Conservation (phyloP, 768 basidiomycete genomes). For the Paxillus involutus region DNA sequence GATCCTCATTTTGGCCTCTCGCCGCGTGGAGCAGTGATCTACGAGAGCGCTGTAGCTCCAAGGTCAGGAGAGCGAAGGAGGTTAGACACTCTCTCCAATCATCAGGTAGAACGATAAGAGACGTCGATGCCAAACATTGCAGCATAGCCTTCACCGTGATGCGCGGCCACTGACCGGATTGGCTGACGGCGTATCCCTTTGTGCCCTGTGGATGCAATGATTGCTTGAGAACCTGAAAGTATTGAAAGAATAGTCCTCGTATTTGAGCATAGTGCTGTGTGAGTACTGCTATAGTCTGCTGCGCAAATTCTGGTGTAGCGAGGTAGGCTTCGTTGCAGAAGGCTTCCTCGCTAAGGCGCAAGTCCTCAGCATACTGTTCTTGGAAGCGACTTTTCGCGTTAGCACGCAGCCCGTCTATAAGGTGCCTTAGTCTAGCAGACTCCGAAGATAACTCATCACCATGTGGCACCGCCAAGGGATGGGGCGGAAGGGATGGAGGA, state of each 20-base stretch:
- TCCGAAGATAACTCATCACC: not conserved
- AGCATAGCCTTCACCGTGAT: constrained; percentile 31
- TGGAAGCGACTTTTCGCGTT: constrained; percentile 5
- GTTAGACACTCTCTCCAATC: constrained; percentile 31
- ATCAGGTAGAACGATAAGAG: constrained; percentile 5
- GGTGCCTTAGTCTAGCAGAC: not conserved
- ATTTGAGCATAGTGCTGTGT: constrained; percentile 1
- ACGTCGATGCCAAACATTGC: constrained; percentile 23
- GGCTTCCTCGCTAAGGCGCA: constrained; percentile 4
- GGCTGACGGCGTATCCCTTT: constrained; percentile 11
- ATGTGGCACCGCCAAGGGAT: not conserved
- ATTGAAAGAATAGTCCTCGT: not conserved
- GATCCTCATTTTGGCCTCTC: constrained; percentile 7
- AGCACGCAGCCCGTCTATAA: not conserved
- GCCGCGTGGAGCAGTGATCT: constrained; percentile 27
- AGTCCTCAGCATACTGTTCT: constrained; percentile 2
- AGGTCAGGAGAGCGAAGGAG: constrained; percentile 24
- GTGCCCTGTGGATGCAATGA: constrained; percentile 10
- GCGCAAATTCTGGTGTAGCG: not conserved
- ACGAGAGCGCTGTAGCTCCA: constrained; percentile 36
- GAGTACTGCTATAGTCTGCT: not conserved
- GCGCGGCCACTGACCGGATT: constrained; percentile 35
- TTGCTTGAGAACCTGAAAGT: not conserved
- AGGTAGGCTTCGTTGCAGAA: constrained; percentile 3
- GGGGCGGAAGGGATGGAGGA: not conserved